phyloP scores from a whole-genome alignment of 805 yeast genomes.

The Scheffersomyces lignosus region DNA sequence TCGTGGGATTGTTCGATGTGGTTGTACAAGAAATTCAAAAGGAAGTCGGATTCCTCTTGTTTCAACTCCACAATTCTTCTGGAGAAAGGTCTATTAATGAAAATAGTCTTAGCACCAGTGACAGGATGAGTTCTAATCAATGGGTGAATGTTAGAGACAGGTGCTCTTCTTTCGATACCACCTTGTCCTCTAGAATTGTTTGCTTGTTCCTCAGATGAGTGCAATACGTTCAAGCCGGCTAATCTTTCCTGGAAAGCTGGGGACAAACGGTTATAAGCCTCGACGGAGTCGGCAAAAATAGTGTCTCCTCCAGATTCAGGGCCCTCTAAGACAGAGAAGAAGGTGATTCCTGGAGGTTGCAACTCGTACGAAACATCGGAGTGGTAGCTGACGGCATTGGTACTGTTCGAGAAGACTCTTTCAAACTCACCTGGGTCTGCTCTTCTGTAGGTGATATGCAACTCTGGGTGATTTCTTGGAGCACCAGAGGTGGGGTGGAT shows the following conservation, averaged over 20 bases:
- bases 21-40: conserved; percentile 54
- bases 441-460: conserved; percentile 58
- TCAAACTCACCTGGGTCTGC: conserved; percentile 37
- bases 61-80: conserved; percentile 69
- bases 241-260: conserved; percentile 59
- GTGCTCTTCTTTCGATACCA: conserved; percentile 62
- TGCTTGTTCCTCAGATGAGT: conserved; percentile 71
- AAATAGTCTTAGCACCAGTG: conserved; percentile 57
- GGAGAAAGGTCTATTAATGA: conserved; percentile 58
- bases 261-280: conserved; percentile 68
- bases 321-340: conserved; percentile 60
- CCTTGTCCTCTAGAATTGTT: conserved; percentile 37
- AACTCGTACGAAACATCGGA: conserved; percentile 71
- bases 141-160: conserved; percentile 64
- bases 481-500: conserved; percentile 74
- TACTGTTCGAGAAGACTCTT: conserved; percentile 29
- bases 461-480: conserved; percentile 60
- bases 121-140: conserved; percentile 72
- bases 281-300: conserved; percentile 61
- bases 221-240: conserved; percentile 60
- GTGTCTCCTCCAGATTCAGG: conserved; percentile 71
- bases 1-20: conserved; percentile 54
- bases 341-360: conserved; percentile 71
- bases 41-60: conserved; percentile 62
- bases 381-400: conserved; percentile 55